Conservation (phyloP, 768 basidiomycete genomes). For the Agaricus bisporus region DNA sequence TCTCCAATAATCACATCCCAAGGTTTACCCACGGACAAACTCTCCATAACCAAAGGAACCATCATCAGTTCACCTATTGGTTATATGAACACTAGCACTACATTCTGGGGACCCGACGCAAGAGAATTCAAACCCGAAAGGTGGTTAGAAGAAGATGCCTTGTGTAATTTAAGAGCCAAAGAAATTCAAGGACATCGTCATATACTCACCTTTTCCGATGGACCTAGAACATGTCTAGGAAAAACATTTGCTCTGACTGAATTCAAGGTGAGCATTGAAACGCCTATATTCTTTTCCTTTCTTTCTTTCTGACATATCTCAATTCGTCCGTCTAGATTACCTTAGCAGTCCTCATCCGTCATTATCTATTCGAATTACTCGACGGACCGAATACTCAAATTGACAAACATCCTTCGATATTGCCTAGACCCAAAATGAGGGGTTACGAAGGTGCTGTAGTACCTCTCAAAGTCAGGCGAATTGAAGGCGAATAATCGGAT, state of each 20-base stretch:
- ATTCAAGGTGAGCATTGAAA: slow-evolving; percentile 33
- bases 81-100: slow-evolving; percentile 43
- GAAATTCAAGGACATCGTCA: slow-evolving; percentile 45
- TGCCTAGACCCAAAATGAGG: slow-evolving; percentile 33
- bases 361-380: slow-evolving; percentile 33
- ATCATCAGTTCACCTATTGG: slow-evolving; percentile 35
- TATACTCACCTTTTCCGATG: slow-evolving; percentile 46
- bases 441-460: slow-evolving; percentile 27
- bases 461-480: slow-evolving; percentile 27
- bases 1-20: slow-evolving; percentile 37
- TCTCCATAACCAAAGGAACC: slow-evolving; percentile 44
- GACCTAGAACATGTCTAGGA: slow-evolving; percentile 45
- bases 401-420: slow-evolving; percentile 26
- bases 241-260: slow-evolving; percentile 40
- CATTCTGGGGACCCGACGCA: slow-evolving; percentile 57
- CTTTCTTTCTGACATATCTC: background rate
- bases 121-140: slow-evolving; percentile 56
- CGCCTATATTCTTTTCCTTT: too few species aligned
- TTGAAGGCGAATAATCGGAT: slow-evolving; percentile 13
- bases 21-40: slow-evolving; percentile 30
- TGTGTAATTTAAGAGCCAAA: slow-evolving; percentile 23
- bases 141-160: slow-evolving; percentile 38
- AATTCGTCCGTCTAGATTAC: slow-evolving; percentile 27
- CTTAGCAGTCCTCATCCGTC: slow-evolving; percentile 37
- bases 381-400: slow-evolving; percentile 35